Conservation (phyloP, 2,329 filamentous ascomycete genomes). For the Fusarium sp. region DNA sequence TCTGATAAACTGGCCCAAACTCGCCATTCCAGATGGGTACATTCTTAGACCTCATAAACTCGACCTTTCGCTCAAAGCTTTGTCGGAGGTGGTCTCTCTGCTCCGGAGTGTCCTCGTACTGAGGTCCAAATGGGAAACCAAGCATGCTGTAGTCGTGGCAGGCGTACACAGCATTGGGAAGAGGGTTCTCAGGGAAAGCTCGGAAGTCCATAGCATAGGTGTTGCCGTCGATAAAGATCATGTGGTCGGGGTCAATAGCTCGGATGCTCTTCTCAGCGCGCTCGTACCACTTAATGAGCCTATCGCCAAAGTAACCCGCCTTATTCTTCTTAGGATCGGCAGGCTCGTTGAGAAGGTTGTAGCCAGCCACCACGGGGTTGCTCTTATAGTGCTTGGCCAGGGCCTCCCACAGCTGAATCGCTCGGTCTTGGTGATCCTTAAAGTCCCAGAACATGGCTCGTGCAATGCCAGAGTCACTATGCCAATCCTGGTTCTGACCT, state of each 20-base stretch:
- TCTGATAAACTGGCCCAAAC: slow-evolving; percentile 64
- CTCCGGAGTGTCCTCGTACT: slow-evolving; percentile 54
- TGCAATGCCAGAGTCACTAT: slow-evolving; percentile 54
- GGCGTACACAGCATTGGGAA: slow-evolving; percentile 64
- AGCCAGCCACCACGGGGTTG: slow-evolving; percentile 57
- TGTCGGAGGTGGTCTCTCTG: slow-evolving; percentile 57
- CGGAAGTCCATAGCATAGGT: slow-evolving; percentile 66
- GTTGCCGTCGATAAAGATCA: slow-evolving; percentile 65
- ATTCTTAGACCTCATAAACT: slow-evolving; percentile 56
- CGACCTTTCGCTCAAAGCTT: slow-evolving; percentile 57
- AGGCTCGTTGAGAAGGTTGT: slow-evolving; percentile 53
- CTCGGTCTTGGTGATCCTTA: slow-evolving; percentile 60
- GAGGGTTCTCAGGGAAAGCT: slow-evolving; percentile 54
- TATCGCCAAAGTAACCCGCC: slow-evolving; percentile 39
- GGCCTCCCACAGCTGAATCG: slow-evolving; percentile 58
- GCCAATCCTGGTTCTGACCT: slow-evolving; percentile 63
- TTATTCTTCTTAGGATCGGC: slow-evolving; percentile 46
- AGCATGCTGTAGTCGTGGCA: slow-evolving; percentile 66
- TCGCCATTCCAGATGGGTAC: slow-evolving; percentile 64
- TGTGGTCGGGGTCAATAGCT: slow-evolving; percentile 59
- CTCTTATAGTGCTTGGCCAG: slow-evolving; percentile 56
- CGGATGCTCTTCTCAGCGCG: slow-evolving; percentile 55
- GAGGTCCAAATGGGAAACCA: slow-evolving; percentile 60
- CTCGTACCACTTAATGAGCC: slow-evolving; percentile 56
- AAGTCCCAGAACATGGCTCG: slow-evolving; percentile 61